Percentiles rank a stretch among this genome's conserved stretches.
phyloP scores from a whole-genome alignment of 495 filamentous ascomycete genomes.

The Staphylotrichum tortipilum region DNA sequence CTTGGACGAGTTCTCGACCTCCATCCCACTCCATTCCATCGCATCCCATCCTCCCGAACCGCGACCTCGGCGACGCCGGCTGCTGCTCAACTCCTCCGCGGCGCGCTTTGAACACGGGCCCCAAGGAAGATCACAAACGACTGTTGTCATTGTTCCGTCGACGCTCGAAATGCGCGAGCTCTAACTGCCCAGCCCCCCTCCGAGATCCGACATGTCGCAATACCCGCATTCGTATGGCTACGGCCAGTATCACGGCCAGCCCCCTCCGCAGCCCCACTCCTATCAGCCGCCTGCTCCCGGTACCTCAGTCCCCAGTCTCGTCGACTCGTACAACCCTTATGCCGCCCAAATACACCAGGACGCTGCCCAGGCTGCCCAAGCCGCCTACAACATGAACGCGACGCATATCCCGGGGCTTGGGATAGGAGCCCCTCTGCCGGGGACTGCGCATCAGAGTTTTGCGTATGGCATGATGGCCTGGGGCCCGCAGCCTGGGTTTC shows the following conservation, averaged over 20 bases:
- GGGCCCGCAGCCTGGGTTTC: constrained; percentile 7
- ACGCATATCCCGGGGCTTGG: constrained; percentile 37
- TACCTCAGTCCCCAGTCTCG: constrained; percentile 13
- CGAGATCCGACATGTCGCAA: constrained; percentile 28
- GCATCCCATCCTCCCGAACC: no score
- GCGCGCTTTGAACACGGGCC: no score
- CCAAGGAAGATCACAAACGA: no score
- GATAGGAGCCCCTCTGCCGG: constrained; percentile 13
- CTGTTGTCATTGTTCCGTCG: no score
- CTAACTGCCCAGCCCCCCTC: constrained; percentile 1
- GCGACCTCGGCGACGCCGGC: no score
- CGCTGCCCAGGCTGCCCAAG: constrained; percentile 19
- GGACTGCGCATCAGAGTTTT: neutral
- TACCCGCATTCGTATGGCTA: constrained; percentile 24
- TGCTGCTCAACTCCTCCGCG: no score
- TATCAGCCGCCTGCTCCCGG: constrained; percentile 18
- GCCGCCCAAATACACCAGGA: constrained; percentile 18
- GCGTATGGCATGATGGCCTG: constrained; percentile 1
- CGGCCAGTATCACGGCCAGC: constrained; percentile 26
- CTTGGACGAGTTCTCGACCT: no score
- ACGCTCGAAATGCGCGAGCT: constrained; percentile 11
- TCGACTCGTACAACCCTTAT: constrained; percentile 15
- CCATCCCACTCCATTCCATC: no score
- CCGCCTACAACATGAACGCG: constrained; percentile 32
- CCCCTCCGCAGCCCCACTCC: constrained; percentile 18